phyloP scores from a whole-genome alignment of 306 rosid species.

The Echinosophora koreensis region DNA sequence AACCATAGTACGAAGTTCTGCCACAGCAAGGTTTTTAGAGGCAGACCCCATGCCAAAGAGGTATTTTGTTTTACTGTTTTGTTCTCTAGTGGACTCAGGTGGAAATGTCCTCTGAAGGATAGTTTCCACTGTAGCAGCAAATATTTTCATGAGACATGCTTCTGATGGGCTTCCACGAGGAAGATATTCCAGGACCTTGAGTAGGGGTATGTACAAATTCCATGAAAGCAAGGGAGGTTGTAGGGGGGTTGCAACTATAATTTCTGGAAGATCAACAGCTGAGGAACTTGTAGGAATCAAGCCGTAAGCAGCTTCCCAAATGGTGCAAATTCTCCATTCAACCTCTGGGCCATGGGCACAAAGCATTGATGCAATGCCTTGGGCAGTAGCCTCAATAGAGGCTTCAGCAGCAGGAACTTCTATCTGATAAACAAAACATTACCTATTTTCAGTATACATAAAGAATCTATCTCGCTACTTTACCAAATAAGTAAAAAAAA shows the following conservation, averaged over 20 bases:
- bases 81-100: conserved; percentile 70
- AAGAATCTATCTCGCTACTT: not conserved
- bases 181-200: conserved; percentile 95
- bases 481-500: not conserved
- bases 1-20: conserved; percentile 98
- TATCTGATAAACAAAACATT: conserved; percentile 64
- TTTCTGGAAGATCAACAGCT: conserved; percentile 96
- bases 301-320: conserved; percentile 99
- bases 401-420: conserved; percentile 97
- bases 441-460: conserved; percentile 22
- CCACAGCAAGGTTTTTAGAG: conserved; percentile 94
- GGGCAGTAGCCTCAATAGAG: conserved; percentile 96
- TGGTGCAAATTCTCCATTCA: conserved; percentile 99
- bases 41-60: conserved; percentile 76
- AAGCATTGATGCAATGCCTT: conserved; percentile 97
- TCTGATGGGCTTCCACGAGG: conserved; percentile 99
- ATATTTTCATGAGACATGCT: conserved; percentile 97
- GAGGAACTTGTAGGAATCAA: conserved; percentile 94
- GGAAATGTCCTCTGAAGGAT: conserved; percentile 96
- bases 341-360: conserved; percentile 99
- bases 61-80: conserved; percentile 78
- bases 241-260: conserved; percentile 88
- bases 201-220: conserved; percentile 95
- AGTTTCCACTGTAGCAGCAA: conserved; percentile 96
- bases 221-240: conserved; percentile 93